Percentiles rank a stretch among this genome's conserved stretches.
Evolutionary conservation across 1,284 basidiomycete genomes (phyloP).

Genomic region (Moesziomyces sp.): DNA sequence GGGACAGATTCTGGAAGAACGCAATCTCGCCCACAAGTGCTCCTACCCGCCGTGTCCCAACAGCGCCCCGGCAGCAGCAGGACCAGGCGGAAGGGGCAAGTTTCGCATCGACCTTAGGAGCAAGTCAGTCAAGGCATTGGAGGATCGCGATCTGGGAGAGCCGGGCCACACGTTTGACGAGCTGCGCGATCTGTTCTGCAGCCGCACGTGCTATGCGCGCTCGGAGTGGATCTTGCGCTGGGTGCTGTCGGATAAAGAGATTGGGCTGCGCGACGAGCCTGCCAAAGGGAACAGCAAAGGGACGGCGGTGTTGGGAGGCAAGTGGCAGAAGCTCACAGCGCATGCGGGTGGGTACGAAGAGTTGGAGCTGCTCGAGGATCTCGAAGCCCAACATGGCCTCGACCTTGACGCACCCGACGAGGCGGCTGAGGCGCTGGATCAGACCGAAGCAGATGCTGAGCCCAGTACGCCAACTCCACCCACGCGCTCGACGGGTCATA

Average conservation of each 20-base stretch:
- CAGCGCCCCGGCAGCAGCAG: constrained; percentile 9
- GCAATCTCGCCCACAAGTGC: constrained; percentile 25
- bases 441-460: not conserved
- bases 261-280: constrained; percentile 73
- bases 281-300: constrained; percentile 64
- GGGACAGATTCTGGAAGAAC: constrained; percentile 42
- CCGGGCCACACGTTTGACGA: constrained; percentile 38
- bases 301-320: constrained; percentile 80
- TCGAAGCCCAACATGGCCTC: constrained; percentile 21
- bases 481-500: too few species aligned
- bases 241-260: constrained; percentile 32
- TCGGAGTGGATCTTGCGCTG: constrained; percentile 43
- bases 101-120: constrained; percentile 24
- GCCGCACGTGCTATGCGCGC: constrained; percentile 29
- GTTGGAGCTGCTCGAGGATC: constrained; percentile 44
- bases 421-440: not conserved
- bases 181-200: constrained; percentile 25
- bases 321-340: constrained; percentile 84
- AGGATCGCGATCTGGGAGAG: constrained; percentile 20
- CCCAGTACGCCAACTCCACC: not conserved
- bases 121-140: constrained; percentile 18
- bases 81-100: not conserved
- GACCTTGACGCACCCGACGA: constrained; percentile 1
- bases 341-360: constrained; percentile 79
- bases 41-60: constrained; percentile 27